phyloP scores from a whole-genome alignment of 2,329 filamentous ascomycete species.

The Monosporascus sp. region DNA sequence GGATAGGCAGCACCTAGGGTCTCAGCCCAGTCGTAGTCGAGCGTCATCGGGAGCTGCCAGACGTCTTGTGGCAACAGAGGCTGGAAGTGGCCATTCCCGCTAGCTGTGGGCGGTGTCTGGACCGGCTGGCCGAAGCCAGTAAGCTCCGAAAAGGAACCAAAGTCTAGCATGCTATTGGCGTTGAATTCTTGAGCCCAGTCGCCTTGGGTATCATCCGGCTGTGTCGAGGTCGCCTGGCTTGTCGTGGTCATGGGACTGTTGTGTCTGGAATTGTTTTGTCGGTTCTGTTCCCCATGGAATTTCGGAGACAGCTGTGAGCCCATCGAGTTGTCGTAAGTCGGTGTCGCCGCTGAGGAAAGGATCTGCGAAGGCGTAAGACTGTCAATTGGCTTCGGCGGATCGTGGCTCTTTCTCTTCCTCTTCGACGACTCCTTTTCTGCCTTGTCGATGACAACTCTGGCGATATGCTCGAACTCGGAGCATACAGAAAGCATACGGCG shows the following conservation, averaged over 20 bases:
- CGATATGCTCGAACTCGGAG: conserved; percentile 94
- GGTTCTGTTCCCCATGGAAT: conserved; percentile 28
- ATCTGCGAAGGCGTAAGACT: conserved; percentile 9
- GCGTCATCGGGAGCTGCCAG: conserved; percentile 92
- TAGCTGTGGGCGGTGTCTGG: conserved; percentile 17
- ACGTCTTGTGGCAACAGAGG: conserved; percentile 89
- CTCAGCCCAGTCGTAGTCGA: conserved; percentile 80
- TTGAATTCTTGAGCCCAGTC: conserved; percentile 41
- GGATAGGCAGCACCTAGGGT: conserved; percentile 62
- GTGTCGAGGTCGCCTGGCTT: conserved; percentile 33
- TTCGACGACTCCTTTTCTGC: conserved; percentile 78
- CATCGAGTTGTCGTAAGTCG: conserved; percentile 24
- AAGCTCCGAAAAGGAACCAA: conserved; percentile 40
- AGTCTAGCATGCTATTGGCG: conserved; percentile 31
- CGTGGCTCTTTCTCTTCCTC: conserved; percentile 76
- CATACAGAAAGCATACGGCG: conserved; percentile 92
- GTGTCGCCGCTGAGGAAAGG: conserved; percentile 19
- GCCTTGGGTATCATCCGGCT: conserved; percentile 37
- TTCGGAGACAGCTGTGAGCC: conserved; percentile 23
- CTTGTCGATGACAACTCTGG: conserved; percentile 84
- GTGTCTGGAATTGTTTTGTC: conserved; percentile 23
- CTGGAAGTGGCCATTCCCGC: conserved; percentile 50
- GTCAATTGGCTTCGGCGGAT: conserved; percentile 25
- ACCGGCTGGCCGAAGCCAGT: conserved; percentile 35
- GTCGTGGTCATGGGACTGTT: conserved; percentile 35